Evolutionary conservation across 1,284 basidiomycete species (phyloP), one percentile per base, ranked within the genome.

Genomic region (Pseudozyma hubeiensis): DNA sequence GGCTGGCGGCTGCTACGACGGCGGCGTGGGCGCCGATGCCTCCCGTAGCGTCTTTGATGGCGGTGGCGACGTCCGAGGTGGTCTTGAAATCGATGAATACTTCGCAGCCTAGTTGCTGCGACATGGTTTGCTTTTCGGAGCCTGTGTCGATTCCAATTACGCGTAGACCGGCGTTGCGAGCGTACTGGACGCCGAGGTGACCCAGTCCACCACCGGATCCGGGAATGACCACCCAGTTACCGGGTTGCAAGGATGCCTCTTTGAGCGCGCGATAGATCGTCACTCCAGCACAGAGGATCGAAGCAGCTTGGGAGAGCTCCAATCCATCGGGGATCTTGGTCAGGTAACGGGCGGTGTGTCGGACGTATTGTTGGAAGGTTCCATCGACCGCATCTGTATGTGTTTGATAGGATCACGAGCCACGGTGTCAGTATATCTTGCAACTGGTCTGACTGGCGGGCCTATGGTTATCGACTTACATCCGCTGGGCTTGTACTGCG

Each of bases 201-300:
- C 43, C 92, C 89, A 76, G 90, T 65, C 87, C 87, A 72, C 87
- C 87, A 11, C 92, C 91, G 5, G 91, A 91, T 53, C 91, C 92
- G 24, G 90, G 91, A 66, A 95, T 87, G 49, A 90, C 91, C 68
- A 94, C 87, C 90, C 91, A 93, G 68, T 95, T 89, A 49, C 92
- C 91, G 11, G 90, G 88, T 35, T 86, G 87, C 5, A 79, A 48
- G n/a, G 88, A 85, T 59, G 89, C 89, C 84, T 91, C 88, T 84
- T 93, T 93, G 80, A 95, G 87, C 0, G 92, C 93, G 73, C 92
- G 91, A 85, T 93, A 94, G 64, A 91, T 90, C 3, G 92, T 93
- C n/a, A 92, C 85, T 56, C 91, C 92, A 88, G 74, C 31, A 46
- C 92, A 94, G 29, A 93, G 89, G 66, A 94, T 89, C 13, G 92